Conservation (phyloP, 2,329 filamentous ascomycete genomes). For the Beauveria rudraprayagi region DNA sequence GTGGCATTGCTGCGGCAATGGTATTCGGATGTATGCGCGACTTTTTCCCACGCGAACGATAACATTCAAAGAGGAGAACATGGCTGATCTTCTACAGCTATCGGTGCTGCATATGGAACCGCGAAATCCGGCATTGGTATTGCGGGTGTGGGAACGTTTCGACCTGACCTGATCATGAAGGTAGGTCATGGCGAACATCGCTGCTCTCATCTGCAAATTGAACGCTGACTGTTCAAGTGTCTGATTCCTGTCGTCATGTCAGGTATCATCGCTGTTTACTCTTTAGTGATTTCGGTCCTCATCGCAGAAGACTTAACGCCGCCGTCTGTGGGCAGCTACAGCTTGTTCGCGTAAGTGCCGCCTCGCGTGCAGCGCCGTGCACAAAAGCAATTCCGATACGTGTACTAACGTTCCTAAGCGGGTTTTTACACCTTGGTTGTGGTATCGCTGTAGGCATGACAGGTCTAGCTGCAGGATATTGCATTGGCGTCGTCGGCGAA, state of each 20-base stretch:
- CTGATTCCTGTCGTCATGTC: slow-evolving; percentile 94
- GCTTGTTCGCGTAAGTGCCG: slow-evolving; percentile 65
- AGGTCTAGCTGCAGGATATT: slow-evolving; percentile 89
- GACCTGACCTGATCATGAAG: slow-evolving; percentile 88
- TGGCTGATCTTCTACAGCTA: slow-evolving; percentile 28
- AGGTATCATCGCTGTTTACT: slow-evolving; percentile 97
- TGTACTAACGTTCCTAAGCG: slow-evolving; percentile 39
- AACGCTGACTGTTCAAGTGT: slow-evolving; percentile 42
- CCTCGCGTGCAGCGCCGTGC: not conserved
- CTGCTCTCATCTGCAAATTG: not conserved
- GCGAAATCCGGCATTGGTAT: slow-evolving; percentile 86
- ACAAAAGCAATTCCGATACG: not conserved
- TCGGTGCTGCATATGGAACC: slow-evolving; percentile 78
- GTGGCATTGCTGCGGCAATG: slow-evolving; percentile 74
- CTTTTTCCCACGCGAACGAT: not conserved
- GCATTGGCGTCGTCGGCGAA: slow-evolving; percentile 93
- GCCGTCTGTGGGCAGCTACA: slow-evolving; percentile 59
- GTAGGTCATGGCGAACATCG: slow-evolving; percentile 32
- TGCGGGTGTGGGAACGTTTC: slow-evolving; percentile 74
- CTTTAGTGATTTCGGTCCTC: slow-evolving; percentile 90
- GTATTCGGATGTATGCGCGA: slow-evolving; percentile 65
- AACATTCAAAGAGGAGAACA: not conserved
- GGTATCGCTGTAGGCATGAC: slow-evolving; percentile 88
- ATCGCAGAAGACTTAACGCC: slow-evolving; percentile 85
- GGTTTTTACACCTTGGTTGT: slow-evolving; percentile 88